These are phyloP conservation scores for Nakazawaea ambrosiae DNA, from an alignment of 805 yeast species.

Conservation along the genomic window DNA sequence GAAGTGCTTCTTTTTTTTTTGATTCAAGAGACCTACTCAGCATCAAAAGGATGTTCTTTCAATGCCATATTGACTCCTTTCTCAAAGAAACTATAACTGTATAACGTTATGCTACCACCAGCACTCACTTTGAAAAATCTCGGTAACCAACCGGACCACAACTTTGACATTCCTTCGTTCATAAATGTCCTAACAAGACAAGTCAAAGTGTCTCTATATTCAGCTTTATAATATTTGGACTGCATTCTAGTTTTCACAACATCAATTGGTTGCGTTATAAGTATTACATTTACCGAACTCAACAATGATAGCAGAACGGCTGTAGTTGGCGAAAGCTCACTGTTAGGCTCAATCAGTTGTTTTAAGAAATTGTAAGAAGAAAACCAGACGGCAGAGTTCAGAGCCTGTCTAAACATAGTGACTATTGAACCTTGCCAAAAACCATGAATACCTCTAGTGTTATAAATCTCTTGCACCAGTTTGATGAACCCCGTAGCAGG, in stretches of 20 bases:
- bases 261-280: slow-evolving; percentile 82
- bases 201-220: slow-evolving; percentile 56
- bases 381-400: slow-evolving; percentile 76
- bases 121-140: slow-evolving; percentile 64
- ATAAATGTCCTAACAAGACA: slow-evolving; percentile 43
- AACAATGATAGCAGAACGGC: slow-evolving; percentile 45
- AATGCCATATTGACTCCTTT: slow-evolving; percentile 31
- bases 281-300: slow-evolving; percentile 68
- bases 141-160: slow-evolving; percentile 59
- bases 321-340: slow-evolving; percentile 28
- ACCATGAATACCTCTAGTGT: slow-evolving; percentile 66
- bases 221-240: slow-evolving; percentile 53
- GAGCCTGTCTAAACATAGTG: slow-evolving; percentile 74
- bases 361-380: slow-evolving; percentile 74
- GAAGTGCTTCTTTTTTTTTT: no score
- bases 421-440: slow-evolving; percentile 78
- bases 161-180: slow-evolving; percentile 36
- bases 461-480: slow-evolving; percentile 59
- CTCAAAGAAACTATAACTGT: slow-evolving; percentile 54
- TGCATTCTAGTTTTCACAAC: slow-evolving; percentile 84
- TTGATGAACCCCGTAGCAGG: slow-evolving; percentile 50
- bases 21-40: no score
- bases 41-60: slow-evolving; percentile 28
- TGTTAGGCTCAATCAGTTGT: slow-evolving; percentile 58
- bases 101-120: slow-evolving; percentile 63